Base-by-base conservation (phyloP, 208 protist species). In the Strigomonas culicis region DNA sequence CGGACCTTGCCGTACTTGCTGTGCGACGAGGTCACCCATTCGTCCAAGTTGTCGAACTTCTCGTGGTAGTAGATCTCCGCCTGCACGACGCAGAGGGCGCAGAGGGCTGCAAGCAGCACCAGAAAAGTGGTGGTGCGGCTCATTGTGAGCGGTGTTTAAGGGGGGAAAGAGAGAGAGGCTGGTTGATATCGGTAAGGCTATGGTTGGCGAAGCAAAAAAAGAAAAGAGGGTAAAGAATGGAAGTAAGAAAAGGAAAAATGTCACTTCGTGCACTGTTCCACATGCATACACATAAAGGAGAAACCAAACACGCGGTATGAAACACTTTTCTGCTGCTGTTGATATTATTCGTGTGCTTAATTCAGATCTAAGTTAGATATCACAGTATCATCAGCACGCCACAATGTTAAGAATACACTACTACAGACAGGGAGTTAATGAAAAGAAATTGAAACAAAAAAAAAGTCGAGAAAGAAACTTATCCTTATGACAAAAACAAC, bases 61-160 rank as follows among this genome's bases (percentile, higher is more conserved):
- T 94, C 88, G 36, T 94, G 74, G 66, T 86, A 92, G 71, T 70
- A 76, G 39, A 88, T 68, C 59, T 87, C 67, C 17, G 68, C 86
- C 3, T 53, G 46, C 24, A 69, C 82, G 10, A 69, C 55, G 34
- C 76, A 52, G 41, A 80, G 64, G 36, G 58, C 59, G 36, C 69
- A 31, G 11, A 84, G 21, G 25, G 57, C 63, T 15, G 60, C 50
- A 44, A 80, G 32, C 43, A 67, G 19, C 39, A 17, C 39, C 4
- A 15, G 1, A 1, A 44, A 1, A 17, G 19, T 4, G 19, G 30
- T 39, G 17, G 43, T 22, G 52, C 50, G 59, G 57, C 68, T 19
- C 39, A 44, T 44, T 4, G 10, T 39, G 10, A 39, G 3, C 32
- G 32, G 6, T 39, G 3, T 39, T 1, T 4, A 44, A 44, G 4